Conservation (phyloP, 805 yeast genomes). For the Metschnikowia matae region DNA sequence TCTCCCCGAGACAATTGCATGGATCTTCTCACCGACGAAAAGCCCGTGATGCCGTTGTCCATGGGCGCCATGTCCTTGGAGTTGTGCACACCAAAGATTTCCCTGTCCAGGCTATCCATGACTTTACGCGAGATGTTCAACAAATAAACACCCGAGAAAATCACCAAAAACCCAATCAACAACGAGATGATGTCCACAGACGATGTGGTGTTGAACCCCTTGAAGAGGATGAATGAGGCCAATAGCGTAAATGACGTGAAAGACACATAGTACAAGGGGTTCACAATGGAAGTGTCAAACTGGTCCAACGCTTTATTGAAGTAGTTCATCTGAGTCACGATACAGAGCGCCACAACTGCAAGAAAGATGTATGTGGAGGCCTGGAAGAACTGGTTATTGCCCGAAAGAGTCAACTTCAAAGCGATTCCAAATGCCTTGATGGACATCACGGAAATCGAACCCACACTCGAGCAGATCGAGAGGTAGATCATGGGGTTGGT, state of each 20-base stretch:
- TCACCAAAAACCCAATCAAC: constrained; percentile 79
- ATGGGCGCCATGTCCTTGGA: constrained; percentile 57
- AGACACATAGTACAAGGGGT: constrained; percentile 85
- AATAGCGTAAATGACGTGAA: constrained; percentile 83
- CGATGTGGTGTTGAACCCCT: constrained; percentile 82
- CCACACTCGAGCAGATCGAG: constrained; percentile 85
- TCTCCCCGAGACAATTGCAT: constrained; percentile 55
- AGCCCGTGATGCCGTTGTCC: constrained; percentile 79
- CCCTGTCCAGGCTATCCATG: constrained; percentile 46
- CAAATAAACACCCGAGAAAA: constrained; percentile 82
- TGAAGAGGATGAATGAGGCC: constrained; percentile 81
- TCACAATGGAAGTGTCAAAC: constrained; percentile 87
- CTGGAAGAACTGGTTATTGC: constrained; percentile 85
- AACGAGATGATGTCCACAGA: constrained; percentile 77
- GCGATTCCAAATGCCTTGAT: constrained; percentile 94
- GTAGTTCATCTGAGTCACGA: constrained; percentile 87
- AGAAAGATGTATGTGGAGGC: constrained; percentile 80
- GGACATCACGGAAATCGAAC: constrained; percentile 86
- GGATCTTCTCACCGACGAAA: constrained; percentile 67
- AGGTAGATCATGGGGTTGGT: constrained; percentile 85
- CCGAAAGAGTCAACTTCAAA: constrained; percentile 73
- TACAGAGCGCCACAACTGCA: constrained; percentile 72
- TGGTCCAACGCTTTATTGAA: constrained; percentile 92
- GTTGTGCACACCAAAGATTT: constrained; percentile 59
- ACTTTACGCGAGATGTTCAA: constrained; percentile 72